Evolutionary conservation across 345 rosid genomes (phyloP).

Genomic region (Rhodomyrtus tomentosa): DNA sequence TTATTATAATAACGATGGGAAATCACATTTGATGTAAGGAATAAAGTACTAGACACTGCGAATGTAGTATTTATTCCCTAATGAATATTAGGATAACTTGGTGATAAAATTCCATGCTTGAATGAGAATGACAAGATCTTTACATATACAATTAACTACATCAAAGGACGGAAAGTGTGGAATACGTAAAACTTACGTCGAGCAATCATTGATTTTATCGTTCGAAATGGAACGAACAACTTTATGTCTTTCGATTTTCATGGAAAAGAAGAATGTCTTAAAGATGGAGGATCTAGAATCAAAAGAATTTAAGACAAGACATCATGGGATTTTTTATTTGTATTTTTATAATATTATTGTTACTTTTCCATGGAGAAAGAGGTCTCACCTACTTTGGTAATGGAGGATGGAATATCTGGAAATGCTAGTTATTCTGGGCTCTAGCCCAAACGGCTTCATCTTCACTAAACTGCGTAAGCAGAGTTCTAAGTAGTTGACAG

Average conservation of each 20-base stretch:
- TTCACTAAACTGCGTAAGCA: not conserved
- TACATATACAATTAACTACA: not conserved
- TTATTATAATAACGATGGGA: not conserved
- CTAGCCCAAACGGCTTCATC: not conserved
- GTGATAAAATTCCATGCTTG: not conserved
- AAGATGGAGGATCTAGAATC: not conserved
- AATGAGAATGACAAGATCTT: not conserved
- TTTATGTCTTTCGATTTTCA: not conserved
- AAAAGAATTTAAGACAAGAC: not conserved
- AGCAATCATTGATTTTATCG: not conserved
- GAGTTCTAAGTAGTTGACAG: not conserved
- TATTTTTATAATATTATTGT: not conserved
- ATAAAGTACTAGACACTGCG: slow-evolving; percentile 27
- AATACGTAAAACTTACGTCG: not conserved
- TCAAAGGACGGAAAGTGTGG: not conserved
- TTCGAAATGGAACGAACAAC: not conserved
- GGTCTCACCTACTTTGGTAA: not conserved
- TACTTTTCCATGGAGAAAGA: not conserved
- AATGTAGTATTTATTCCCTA: slow-evolving; percentile 23
- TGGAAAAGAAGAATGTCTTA: not conserved
- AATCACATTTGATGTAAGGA: slow-evolving; percentile 9
- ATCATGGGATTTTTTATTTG: not conserved
- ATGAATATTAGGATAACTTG: not conserved
- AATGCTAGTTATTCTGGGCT: not conserved
- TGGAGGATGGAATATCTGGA: not conserved